Conservation (phyloP, 106 monocot species). For the Cymbidium sinense region DNA sequence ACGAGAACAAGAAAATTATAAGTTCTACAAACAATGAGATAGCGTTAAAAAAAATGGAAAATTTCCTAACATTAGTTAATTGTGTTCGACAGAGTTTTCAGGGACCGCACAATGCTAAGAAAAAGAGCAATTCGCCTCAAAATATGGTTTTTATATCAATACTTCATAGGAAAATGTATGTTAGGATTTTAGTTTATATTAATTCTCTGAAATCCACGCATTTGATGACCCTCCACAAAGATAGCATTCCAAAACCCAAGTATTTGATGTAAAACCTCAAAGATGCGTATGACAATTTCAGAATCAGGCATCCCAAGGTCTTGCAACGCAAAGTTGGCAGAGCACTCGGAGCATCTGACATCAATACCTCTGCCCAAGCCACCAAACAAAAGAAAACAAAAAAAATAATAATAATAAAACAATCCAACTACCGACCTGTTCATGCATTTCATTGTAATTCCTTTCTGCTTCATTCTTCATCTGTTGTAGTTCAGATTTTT, state of each 20-base stretch:
- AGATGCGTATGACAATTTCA: neutral
- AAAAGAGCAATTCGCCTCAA: neutral
- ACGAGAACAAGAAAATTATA: too few species aligned
- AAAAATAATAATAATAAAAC: neutral
- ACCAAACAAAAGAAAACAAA: neutral
- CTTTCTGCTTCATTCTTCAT: slow-evolving; percentile 51
- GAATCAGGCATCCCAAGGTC: neutral
- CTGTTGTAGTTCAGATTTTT: slow-evolving; percentile 38
- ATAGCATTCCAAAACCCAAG: too few species aligned
- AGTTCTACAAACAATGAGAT: neutral
- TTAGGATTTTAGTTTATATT: neutral
- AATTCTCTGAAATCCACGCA: neutral
- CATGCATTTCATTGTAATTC: slow-evolving; percentile 70
- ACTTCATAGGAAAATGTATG: neutral
- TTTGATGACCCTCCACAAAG: neutral
- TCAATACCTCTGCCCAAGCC: neutral
- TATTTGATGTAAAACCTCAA: too few species aligned
- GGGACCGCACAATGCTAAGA: neutral
- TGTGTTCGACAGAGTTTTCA: neutral
- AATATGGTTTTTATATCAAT: neutral
- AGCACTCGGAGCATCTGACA: neutral
- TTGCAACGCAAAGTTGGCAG: neutral
- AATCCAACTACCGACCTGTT: slow-evolving; percentile 49
- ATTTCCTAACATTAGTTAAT: neutral
- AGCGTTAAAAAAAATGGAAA: neutral